phyloP scores from a whole-genome alignment of 106 monocot genomes.

The Phalaenopsis aphrodite region DNA sequence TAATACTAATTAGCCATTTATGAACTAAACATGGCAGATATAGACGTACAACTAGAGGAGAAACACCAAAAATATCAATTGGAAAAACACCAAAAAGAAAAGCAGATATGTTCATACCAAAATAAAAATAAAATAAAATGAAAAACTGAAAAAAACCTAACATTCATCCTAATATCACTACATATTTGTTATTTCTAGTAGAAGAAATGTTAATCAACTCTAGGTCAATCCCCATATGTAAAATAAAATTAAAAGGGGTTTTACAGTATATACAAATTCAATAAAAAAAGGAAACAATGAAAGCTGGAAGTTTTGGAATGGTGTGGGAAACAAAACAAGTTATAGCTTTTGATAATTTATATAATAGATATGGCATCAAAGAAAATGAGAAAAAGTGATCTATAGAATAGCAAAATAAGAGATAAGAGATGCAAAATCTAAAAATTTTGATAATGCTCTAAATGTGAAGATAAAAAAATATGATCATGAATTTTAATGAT shows the following conservation, averaged over 20 bases:
- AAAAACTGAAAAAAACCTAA: not conserved
- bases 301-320: not conserved
- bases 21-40: too few species aligned
- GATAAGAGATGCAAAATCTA: not conserved
- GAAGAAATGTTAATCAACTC: not conserved
- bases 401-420: not conserved
- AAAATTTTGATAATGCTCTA: not conserved
- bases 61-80: constrained; percentile 1
- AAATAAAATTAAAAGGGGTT: not conserved
- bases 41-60: too few species aligned
- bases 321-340: not conserved
- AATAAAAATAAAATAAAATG: not conserved
- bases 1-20: too few species aligned
- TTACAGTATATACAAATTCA: not conserved
- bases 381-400: not conserved
- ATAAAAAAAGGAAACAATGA: not conserved
- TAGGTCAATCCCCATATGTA: not conserved
- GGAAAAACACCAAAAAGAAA: not conserved
- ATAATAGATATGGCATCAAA: not conserved
- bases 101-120: too few species aligned
- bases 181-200: not conserved
- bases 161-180: not conserved
- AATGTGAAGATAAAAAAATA: not conserved
- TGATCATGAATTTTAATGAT: not conserved
- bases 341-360: not conserved